Percentiles rank a stretch among this genome's conserved stretches.
Evolutionary conservation across 2,329 filamentous ascomycete genomes (phyloP).

Genomic region (Balansia obtecta): DNA sequence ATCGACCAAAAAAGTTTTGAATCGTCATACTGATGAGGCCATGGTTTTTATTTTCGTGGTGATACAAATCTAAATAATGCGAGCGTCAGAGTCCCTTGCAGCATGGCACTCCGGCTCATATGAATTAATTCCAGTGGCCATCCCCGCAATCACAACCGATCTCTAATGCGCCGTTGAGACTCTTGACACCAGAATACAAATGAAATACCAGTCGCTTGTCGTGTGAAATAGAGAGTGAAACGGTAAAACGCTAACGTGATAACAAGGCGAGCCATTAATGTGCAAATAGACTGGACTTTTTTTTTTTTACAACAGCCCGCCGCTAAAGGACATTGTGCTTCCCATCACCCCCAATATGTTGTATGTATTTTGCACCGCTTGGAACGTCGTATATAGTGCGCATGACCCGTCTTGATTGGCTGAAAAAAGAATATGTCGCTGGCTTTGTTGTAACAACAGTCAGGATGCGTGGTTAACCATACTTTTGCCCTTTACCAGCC

Average conservation of each 20-base stretch:
- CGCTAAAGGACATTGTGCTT: neutral
- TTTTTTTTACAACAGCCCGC: neutral
- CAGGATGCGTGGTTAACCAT: too few species aligned
- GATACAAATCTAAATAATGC: neutral
- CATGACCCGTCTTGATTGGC: neutral
- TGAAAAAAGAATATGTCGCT: too few species aligned
- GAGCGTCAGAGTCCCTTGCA: neutral
- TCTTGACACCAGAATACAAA: neutral
- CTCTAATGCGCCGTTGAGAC: neutral
- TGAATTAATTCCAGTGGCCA: neutral
- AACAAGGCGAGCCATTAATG: neutral
- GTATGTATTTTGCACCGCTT: neutral
- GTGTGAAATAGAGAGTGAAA: neutral
- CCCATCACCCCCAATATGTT: neutral
- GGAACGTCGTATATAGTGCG: neutral
- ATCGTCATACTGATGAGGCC: neutral
- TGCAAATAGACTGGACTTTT: neutral
- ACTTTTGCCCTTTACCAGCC: too few species aligned
- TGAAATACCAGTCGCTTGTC: neutral
- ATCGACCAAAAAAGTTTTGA: constrained; percentile 3
- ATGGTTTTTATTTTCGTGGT: neutral
- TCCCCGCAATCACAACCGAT: neutral
- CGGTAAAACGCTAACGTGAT: neutral
- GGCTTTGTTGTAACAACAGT: neutral
- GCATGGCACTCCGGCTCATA: neutral